Evolutionary conservation across 2,329 filamentous ascomycete genomes (phyloP).

Genomic region (Bipolaris oryzae): DNA sequence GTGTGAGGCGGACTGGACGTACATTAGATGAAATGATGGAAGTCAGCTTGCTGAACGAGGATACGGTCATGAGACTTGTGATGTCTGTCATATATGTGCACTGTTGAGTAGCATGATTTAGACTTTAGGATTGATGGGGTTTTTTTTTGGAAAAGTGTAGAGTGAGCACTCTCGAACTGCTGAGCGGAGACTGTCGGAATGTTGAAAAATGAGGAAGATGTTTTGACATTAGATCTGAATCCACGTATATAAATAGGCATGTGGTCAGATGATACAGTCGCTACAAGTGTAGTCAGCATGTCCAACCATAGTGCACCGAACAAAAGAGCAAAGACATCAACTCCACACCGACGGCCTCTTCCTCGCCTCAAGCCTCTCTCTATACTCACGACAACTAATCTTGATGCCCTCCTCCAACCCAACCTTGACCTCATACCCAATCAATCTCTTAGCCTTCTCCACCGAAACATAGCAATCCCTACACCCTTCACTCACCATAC

Average conservation of each 20-base stretch:
- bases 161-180: no score
- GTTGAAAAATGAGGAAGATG: no score
- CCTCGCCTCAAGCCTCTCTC: constrained; percentile 1
- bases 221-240: no score
- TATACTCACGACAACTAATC: constrained; percentile 32
- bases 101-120: neutral
- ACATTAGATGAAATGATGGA: neutral
- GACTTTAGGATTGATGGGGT: neutral
- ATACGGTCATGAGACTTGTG: neutral
- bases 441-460: constrained; percentile 56
- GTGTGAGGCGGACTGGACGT: neutral
- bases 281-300: no score
- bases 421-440: constrained; percentile 61
- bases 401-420: constrained; percentile 58
- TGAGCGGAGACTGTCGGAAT: no score
- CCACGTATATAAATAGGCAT: no score
- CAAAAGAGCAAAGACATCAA: neutral
- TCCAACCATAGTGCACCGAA: neutral
- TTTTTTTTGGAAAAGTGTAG: neutral
- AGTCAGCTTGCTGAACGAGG: neutral
- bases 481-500: constrained; percentile 62
- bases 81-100: neutral
- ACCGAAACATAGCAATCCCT: constrained; percentile 60
- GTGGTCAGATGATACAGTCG: no score
- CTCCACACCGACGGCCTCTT: neutral